phyloP scores from a whole-genome alignment of 164 flowering plant genomes.

The Berberis vulgaris region DNA sequence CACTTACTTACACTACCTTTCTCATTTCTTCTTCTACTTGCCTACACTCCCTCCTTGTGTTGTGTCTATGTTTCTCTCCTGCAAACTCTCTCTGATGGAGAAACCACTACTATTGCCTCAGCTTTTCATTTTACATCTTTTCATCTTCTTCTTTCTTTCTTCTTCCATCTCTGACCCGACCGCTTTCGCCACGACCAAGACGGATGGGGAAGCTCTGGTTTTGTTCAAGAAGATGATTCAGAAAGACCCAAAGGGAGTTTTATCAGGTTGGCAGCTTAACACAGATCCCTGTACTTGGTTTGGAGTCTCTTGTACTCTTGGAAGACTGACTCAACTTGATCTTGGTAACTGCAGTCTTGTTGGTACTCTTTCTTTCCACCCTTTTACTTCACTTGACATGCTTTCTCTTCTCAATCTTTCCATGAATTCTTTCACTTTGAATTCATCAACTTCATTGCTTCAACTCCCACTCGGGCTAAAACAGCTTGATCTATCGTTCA shows the following conservation, averaged over 20 bases:
- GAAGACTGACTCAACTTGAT: conserved; percentile 51
- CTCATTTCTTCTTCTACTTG: not conserved
- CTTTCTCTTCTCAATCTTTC: conserved; percentile 48
- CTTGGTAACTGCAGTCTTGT: conserved; percentile 40
- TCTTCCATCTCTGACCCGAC: conserved; percentile 7
- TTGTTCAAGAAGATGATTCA: conserved; percentile 53
- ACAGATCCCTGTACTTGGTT: conserved; percentile 55
- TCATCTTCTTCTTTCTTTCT: conserved; percentile 1
- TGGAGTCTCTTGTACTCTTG: conserved; percentile 55
- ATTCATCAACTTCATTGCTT: conserved; percentile 41
- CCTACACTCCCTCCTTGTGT: not conserved
- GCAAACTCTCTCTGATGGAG: conserved; percentile 31
- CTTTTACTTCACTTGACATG: conserved; percentile 50
- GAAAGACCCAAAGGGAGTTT: conserved; percentile 51
- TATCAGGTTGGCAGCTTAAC: conserved; percentile 43
- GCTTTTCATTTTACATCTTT: conserved; percentile 16
- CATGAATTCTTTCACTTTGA: conserved; percentile 40
- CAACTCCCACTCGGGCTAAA: conserved; percentile 47
- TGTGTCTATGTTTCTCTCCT: not conserved
- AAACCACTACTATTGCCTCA: conserved; percentile 14
- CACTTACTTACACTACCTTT: not conserved
- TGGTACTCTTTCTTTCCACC: conserved; percentile 38
- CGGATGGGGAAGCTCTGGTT: conserved; percentile 58
- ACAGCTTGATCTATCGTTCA: conserved; percentile 50
- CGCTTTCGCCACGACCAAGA: conserved; percentile 18